phyloP scores from a whole-genome alignment of 129 eudicot genomes.

The Flaveria bidentis region DNA sequence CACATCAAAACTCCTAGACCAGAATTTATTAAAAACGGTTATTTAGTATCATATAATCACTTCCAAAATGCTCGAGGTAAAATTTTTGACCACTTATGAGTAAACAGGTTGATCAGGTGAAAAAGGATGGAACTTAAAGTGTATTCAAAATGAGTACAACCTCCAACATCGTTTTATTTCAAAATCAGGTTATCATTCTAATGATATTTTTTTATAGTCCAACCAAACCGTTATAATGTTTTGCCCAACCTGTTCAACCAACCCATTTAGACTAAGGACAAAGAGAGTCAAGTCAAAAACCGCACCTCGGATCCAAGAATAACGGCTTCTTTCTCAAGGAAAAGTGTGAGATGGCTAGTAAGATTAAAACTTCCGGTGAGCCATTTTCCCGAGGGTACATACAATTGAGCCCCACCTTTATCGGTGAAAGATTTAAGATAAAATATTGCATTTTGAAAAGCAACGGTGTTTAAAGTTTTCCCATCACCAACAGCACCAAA shows the following conservation, averaged over 20 bases:
- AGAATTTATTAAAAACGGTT: too few relatives aligned
- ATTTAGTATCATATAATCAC: too few relatives aligned
- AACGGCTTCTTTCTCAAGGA: constrained; percentile 70
- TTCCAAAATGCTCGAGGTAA: too few relatives aligned
- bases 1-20: constrained; percentile 2
- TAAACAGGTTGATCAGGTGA: not conserved
- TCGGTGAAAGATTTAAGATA: constrained; percentile 77
- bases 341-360: constrained; percentile 84
- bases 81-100: too few relatives aligned
- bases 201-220: not conserved
- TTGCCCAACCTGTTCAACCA: not conserved
- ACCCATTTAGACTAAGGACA: not conserved
- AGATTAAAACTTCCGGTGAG: constrained; percentile 78
- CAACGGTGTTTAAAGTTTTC: constrained; percentile 72
- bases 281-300: not conserved
- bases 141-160: not conserved
- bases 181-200: not conserved
- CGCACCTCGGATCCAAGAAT: constrained; percentile 74
- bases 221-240: not conserved
- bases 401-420: constrained; percentile 88
- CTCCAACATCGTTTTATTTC: not conserved
- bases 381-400: constrained; percentile 80
- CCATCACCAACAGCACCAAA: constrained; percentile 91
- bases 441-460: constrained; percentile 87
- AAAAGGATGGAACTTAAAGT: not conserved